Evolutionary conservation across 148 eudicot genomes (phyloP).

Genomic region (Fallopia convolvulus): DNA sequence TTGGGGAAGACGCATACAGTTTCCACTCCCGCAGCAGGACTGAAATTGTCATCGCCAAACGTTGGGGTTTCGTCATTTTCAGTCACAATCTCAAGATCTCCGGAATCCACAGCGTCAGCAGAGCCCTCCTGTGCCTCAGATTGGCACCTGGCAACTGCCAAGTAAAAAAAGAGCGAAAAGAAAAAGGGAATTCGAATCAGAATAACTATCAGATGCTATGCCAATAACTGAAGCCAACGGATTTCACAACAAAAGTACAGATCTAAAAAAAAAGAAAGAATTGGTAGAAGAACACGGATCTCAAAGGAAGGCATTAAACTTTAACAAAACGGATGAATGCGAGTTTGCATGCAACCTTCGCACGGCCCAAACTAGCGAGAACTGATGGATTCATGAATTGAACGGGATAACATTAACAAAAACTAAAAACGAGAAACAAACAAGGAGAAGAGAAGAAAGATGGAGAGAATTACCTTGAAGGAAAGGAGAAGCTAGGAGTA

Average conservation of each 20-base stretch:
- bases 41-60: slow-evolving; percentile 40
- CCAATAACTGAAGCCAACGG: not conserved
- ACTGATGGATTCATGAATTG: slow-evolving; percentile 15
- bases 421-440: not conserved
- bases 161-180: not conserved
- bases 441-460: not conserved
- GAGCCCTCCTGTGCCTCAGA: slow-evolving; percentile 31
- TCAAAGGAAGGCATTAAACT: not conserved
- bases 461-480: slow-evolving; percentile 49
- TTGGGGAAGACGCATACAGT: slow-evolving; percentile 80
- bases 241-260: slow-evolving; percentile 13
- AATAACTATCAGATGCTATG: not conserved
- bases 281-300: not conserved
- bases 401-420: not conserved
- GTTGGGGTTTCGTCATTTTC: slow-evolving; percentile 59
- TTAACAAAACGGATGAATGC: not conserved
- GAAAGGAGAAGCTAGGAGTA: slow-evolving; percentile 55
- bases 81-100: slow-evolving; percentile 62
- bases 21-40: slow-evolving; percentile 71
- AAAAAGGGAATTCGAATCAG: not conserved
- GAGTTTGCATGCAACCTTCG: slow-evolving; percentile 12
- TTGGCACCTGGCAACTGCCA: slow-evolving; percentile 65
- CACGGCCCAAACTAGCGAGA: not conserved
- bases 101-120: slow-evolving; percentile 36
- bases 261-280: not conserved